These are phyloP conservation scores for Capronia epimyces DNA, from an alignment of 2,329 filamentous ascomycete species.

Conservation along the genomic window DNA sequence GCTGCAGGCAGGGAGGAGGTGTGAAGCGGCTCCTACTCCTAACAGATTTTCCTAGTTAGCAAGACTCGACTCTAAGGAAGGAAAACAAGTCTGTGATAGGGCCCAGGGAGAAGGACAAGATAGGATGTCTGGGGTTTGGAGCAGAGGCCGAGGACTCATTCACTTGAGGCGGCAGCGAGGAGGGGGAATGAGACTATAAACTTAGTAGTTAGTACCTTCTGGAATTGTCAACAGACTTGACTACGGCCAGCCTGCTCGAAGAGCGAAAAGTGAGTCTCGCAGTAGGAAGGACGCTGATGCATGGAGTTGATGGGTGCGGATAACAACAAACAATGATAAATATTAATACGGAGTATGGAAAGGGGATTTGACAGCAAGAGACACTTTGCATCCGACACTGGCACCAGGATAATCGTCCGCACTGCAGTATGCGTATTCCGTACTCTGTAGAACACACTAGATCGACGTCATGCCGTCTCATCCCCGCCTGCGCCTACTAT, in stretches of 20 bases:
- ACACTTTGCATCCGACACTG: background rate
- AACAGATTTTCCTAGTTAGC: background rate
- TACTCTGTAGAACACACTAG: too few relatives aligned
- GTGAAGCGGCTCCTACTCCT: background rate
- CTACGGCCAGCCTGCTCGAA: background rate
- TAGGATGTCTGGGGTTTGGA: background rate
- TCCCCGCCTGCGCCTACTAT: background rate
- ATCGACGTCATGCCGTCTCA: background rate
- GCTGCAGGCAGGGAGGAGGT: background rate
- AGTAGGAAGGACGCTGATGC: background rate
- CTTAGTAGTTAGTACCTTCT: constrained; percentile 5
- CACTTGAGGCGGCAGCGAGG: background rate
- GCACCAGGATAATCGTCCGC: too few relatives aligned
- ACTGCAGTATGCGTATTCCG: too few relatives aligned
- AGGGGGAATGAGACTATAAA: background rate
- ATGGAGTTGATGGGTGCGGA: background rate
- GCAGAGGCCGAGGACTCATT: background rate
- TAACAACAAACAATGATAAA: background rate
- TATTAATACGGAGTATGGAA: background rate
- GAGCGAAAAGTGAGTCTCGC: background rate
- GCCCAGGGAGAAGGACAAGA: background rate
- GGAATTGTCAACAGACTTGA: background rate
- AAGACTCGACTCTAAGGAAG: background rate
- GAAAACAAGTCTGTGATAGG: background rate
- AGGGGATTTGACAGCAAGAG: background rate